Base-by-base conservation (phyloP, 2,329 filamentous ascomycete genomes). In the Penicillium italicum region DNA sequence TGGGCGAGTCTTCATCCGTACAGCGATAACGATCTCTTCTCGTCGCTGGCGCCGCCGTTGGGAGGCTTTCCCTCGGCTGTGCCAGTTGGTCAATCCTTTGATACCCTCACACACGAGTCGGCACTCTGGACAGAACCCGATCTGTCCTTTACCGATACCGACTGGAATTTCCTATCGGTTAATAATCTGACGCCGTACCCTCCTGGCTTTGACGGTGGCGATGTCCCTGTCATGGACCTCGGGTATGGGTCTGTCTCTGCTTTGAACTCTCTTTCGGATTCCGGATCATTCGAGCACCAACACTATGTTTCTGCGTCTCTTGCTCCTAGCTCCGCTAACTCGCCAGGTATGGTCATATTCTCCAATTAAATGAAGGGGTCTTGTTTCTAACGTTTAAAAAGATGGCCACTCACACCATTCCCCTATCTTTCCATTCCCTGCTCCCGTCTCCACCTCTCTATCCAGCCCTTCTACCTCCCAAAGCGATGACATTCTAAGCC, bases 241-340 rank as follows among this genome's bases (percentile, higher is more conserved):
- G 53, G 43, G 10, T 64, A 60, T 50, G 58, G 56, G 36, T 43
- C 58, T 43, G 43, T 53, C n/a, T 51, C 62, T 28, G 54, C 56
- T 42, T 61, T 61, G 43, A 38, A 57, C 40, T 61, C 62, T 50
- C 57, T 64, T 50, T 66, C 63, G 24, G 62, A 65, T 49, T 61
- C 56, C 22, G 63, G 55, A 34, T 63, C 59, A 38, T 51, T 57
- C 36, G 62, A 62, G 24, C 42, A 47, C 24, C 47, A 51, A 26
- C 30, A 44, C 38, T 50, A 57, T 45, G 38, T 43, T n/a, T 36
- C 56, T 34, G 42, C 57, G 1, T 57, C 62, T 37, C 22, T 60
- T 24, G 36, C 42, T 55, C 6, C 59, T 28, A 61, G 61, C 44
- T 58, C 61, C 12, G 45, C 51, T 16, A 60, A 65, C 49, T 63